These are phyloP conservation scores for Arxiozyma telluris DNA, from an alignment of 1,139 yeast genomes.

Conservation along the genomic window DNA sequence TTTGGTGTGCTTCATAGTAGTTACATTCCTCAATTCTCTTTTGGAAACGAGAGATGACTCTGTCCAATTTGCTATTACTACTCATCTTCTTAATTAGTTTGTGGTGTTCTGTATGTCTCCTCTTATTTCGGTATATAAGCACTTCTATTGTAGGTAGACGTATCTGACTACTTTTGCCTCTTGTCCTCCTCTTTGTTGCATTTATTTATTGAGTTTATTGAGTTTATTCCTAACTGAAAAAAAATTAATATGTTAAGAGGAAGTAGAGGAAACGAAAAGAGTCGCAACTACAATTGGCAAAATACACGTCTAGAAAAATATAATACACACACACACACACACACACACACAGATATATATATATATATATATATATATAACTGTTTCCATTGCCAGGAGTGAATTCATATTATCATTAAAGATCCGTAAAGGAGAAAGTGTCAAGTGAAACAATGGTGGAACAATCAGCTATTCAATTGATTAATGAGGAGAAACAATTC, in stretches of 20 bases:
- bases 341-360: too few relatives aligned
- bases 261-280: neutral
- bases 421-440: too few relatives aligned
- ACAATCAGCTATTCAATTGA: slow-evolving; percentile 49
- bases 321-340: too few relatives aligned
- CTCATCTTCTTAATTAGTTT: neutral
- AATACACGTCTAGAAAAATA: neutral
- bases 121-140: too few relatives aligned
- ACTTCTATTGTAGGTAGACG: neutral
- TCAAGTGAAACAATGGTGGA: slow-evolving; percentile 1
- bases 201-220: neutral
- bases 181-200: neutral
- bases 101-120: neutral
- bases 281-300: neutral
- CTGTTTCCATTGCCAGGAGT: neutral
- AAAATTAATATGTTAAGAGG: neutral
- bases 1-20: slow-evolving; percentile 92
- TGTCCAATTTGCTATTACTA: slow-evolving; percentile 27
- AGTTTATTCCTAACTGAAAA: too few relatives aligned
- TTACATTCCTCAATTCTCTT: slow-evolving; percentile 65
- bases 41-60: slow-evolving; percentile 51
- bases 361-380: too few relatives aligned
- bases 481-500: slow-evolving; percentile 68
- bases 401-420: neutral
- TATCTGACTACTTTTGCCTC: slow-evolving; percentile 12